phyloP scores from a whole-genome alignment of 2,329 filamentous ascomycete genomes.

The Calonectria pseudoreteaudii region DNA sequence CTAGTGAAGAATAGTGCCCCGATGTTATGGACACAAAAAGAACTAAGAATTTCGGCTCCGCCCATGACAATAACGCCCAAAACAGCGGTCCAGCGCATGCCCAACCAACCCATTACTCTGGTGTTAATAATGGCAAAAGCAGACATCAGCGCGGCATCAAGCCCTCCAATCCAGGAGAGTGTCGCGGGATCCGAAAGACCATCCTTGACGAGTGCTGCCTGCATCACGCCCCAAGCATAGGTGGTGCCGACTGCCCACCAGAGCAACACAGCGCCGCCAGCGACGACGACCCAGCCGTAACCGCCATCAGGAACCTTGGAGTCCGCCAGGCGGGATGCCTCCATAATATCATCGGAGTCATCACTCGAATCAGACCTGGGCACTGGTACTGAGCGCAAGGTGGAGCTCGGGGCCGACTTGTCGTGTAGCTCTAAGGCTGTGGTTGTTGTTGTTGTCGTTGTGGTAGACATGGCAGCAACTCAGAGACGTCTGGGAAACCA shows the following conservation, averaged over 20 bases:
- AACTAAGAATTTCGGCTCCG: constrained; percentile 58
- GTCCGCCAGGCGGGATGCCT: constrained; percentile 58
- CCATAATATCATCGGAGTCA: constrained; percentile 44
- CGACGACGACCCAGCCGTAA: constrained; percentile 68
- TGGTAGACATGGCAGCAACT: constrained; percentile 2
- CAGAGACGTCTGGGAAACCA: neutral
- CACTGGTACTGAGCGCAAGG: neutral
- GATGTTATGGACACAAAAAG: constrained; percentile 50
- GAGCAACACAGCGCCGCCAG: constrained; percentile 60
- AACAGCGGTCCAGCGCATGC: constrained; percentile 58
- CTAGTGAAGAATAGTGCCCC: constrained; percentile 50
- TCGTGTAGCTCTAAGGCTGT: constrained; percentile 25
- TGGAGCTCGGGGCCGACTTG: constrained; percentile 10
- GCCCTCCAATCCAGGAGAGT: constrained; percentile 69
- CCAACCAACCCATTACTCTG: constrained; percentile 62
- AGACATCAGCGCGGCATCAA: constrained; percentile 62
- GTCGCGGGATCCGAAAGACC: constrained; percentile 62
- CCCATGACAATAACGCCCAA: constrained; percentile 64
- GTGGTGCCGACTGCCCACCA: constrained; percentile 69
- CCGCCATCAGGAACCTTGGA: constrained; percentile 64
- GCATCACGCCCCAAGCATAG: constrained; percentile 72
- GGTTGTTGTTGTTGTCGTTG: neutral
- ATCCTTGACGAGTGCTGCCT: constrained; percentile 65
- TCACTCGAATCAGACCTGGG: neutral
- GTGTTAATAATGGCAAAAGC: constrained; percentile 65